phyloP scores from a whole-genome alignment of 2,329 filamentous ascomycete genomes.

The Hortaea werneckii region DNA sequence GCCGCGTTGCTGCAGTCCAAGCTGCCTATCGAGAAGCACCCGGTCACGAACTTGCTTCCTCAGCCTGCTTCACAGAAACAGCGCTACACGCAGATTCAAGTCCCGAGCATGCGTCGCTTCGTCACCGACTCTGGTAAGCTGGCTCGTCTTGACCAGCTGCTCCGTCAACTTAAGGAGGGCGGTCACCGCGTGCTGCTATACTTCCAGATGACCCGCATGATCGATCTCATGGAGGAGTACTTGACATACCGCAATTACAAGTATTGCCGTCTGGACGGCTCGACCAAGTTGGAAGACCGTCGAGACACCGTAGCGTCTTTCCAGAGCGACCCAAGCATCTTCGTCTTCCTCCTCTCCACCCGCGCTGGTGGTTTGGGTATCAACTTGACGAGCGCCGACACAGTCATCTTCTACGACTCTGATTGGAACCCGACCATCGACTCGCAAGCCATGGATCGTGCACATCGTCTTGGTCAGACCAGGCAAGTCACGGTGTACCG shows the following conservation, averaged over 20 bases:
- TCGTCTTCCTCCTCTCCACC: slow-evolving; percentile 92
- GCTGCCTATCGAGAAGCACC: slow-evolving; percentile 55
- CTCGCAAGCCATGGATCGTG: slow-evolving; percentile 97
- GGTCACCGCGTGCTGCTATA: slow-evolving; percentile 91
- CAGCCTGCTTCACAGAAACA: slow-evolving; percentile 69
- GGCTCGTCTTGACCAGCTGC: slow-evolving; percentile 75
- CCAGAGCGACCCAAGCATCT: slow-evolving; percentile 88
- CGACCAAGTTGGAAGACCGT: slow-evolving; percentile 92
- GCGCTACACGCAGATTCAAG: slow-evolving; percentile 79
- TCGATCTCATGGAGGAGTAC: slow-evolving; percentile 98
- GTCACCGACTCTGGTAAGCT: slow-evolving; percentile 97
- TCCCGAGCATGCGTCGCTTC: slow-evolving; percentile 94
- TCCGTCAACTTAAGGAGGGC: slow-evolving; percentile 82
- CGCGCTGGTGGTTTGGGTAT: slow-evolving; percentile 96
- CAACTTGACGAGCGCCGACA: slow-evolving; percentile 92
- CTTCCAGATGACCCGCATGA: slow-evolving; percentile 99
- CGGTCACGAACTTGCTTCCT: slow-evolving; percentile 58
- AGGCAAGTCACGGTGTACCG: slow-evolving; percentile 94
- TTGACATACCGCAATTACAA: slow-evolving; percentile 98
- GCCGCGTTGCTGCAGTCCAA: slow-evolving; percentile 64
- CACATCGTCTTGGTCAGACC: slow-evolving; percentile 93
- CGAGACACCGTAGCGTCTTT: slow-evolving; percentile 95
- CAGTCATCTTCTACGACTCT: slow-evolving; percentile 98
- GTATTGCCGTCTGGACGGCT: slow-evolving; percentile 91
- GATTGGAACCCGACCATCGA: slow-evolving; percentile 99